phyloP scores from a whole-genome alignment of 805 yeast species.

The Nakazawaea peltata region DNA sequence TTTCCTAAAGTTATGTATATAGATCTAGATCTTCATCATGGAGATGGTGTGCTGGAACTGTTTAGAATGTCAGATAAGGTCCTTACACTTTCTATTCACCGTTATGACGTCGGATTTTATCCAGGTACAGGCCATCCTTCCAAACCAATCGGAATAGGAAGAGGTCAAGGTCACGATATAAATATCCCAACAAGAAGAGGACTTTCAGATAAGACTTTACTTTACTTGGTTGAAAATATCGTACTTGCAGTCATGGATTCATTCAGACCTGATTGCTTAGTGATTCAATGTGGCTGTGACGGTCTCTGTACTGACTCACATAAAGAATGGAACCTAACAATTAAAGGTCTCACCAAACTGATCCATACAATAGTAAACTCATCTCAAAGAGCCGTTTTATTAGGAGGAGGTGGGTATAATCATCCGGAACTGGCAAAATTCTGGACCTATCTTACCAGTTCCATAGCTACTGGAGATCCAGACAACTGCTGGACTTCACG shows the following conservation, averaged over 20 bases:
- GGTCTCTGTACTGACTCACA: constrained; percentile 60
- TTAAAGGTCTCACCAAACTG: constrained; percentile 35
- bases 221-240: constrained; percentile 28
- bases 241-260: constrained; percentile 31
- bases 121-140: constrained; percentile 58
- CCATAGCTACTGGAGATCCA: constrained; percentile 12
- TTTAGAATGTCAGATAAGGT: constrained; percentile 49
- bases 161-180: constrained; percentile 28
- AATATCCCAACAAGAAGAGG: constrained; percentile 57
- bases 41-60: constrained; percentile 71
- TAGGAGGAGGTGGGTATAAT: constrained; percentile 80
- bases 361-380: constrained; percentile 22
- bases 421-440: constrained; percentile 52
- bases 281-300: constrained; percentile 69
- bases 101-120: constrained; percentile 58
- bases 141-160: constrained; percentile 27
- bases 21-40: constrained; percentile 74
- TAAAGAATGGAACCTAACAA: constrained; percentile 62
- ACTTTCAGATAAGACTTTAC: constrained; percentile 35
- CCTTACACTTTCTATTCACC: constrained; percentile 54
- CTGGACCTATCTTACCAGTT: constrained; percentile 39
- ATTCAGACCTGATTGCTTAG: constrained; percentile 43
- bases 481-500: too few species aligned
- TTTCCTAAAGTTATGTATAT: constrained; percentile 47
- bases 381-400: constrained; percentile 31